Conservation (phyloP, 2,329 filamentous ascomycete genomes). For the Ceratocystis cubensis region DNA sequence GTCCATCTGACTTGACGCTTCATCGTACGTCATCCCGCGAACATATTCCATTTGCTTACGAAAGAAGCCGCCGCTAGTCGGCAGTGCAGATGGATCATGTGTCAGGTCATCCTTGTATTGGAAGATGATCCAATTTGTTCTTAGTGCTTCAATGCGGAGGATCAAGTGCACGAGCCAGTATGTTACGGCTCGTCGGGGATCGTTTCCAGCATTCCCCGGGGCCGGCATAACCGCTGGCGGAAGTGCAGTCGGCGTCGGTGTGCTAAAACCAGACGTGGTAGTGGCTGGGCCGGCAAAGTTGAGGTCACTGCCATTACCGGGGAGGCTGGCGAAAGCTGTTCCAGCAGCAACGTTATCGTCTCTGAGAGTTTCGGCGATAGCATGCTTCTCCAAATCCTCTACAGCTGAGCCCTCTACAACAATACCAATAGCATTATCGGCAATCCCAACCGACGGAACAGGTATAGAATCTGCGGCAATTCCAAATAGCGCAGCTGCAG, state of each 20-base stretch:
- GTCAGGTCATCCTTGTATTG: constrained; percentile 2
- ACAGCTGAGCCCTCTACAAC: too few species aligned
- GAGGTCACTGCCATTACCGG: background rate
- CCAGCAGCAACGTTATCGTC: background rate
- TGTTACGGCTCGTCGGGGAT: background rate
- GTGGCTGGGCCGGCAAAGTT: too few species aligned
- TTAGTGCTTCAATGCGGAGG: background rate
- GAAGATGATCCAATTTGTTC: background rate
- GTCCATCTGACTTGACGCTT: background rate
- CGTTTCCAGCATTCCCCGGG: background rate
- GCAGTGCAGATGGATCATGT: background rate
- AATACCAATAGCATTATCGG: too few species aligned
- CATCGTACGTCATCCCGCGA: background rate
- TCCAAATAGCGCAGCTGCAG: background rate
- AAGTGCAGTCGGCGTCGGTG: too few species aligned
- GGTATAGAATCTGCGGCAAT: background rate
- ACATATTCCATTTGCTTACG: background rate
- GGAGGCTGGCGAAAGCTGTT: background rate
- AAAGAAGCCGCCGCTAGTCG: background rate
- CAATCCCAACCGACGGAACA: background rate
- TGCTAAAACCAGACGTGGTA: too few species aligned
- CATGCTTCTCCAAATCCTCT: too few species aligned
- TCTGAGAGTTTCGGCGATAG: too few species aligned
- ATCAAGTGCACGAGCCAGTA: constrained; percentile 2
- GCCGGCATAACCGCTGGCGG: too few species aligned